Base-by-base conservation (phyloP, 2,329 filamentous ascomycete genomes). In the Fusarium equiseti region DNA sequence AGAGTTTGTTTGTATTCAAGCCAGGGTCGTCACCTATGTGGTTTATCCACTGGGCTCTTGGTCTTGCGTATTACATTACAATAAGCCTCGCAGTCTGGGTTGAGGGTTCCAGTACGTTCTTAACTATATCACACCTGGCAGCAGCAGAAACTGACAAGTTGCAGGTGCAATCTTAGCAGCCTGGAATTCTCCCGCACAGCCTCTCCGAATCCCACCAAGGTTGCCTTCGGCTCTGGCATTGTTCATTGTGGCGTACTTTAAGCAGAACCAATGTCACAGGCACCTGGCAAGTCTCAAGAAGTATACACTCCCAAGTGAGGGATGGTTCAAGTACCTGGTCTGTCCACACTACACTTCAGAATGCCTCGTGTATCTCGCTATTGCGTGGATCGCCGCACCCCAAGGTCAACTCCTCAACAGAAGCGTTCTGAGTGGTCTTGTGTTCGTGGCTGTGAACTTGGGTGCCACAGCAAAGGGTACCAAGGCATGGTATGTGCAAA, bases 301-400 rank as follows among this genome's bases (percentile, higher is more conserved):
- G 77, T 98, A 99, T 80, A 92, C 92, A 13, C 85, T 98, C 26
- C 95, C 95, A 0, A 83, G 86, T 4, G 86, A 91, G 64, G 90
- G 91, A 5, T 81, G 92, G 61, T 99, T 98, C 79, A 84, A 84
- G 46, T 84, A 85, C 61, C 80, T 97, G 24, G 81, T 98, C 42
- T 97, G 92, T 74, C 94, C 96, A 20, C 96, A 99, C 81, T 99
- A 98, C 80, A 92, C 92, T 6, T 93, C 91, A 76, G 96, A 98
- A 82, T 95, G 93, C 77, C 78, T 92, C 43, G 89, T 98, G 63
- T 98, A 99, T 78, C 77, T 94, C 22, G 87, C 91, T n/a, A 81
- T 99, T 70, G 88, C 93, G 5, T 81, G 96, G 48, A 79, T 92
- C 42, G 90, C 91, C 31, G 94, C 95, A 2, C 94, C 95, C 1